Percentiles rank a stretch among this genome's conserved stretches.
These are phyloP conservation scores for Selenicereus undatus DNA, from an alignment of 148 eudicot genomes.

Conservation along the genomic window DNA sequence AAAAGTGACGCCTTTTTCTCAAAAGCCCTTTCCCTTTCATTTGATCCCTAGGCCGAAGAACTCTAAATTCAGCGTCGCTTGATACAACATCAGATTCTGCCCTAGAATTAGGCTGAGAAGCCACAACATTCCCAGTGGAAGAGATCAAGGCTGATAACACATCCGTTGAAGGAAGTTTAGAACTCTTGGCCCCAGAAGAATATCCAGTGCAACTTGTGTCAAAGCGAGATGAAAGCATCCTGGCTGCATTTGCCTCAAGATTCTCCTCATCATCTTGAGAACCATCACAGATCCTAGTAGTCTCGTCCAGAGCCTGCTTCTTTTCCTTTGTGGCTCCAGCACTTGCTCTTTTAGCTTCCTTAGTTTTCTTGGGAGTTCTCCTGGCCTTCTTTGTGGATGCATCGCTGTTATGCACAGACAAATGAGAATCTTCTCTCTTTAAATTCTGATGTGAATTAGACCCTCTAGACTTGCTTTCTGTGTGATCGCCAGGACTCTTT, in stretches of 20 bases:
- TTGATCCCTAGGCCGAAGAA: conserved; percentile 55
- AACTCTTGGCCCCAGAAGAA: conserved; percentile 42
- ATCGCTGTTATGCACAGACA: conserved; percentile 36
- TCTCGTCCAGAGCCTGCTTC: conserved; percentile 30
- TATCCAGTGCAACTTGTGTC: conserved; percentile 77
- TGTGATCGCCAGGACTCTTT: conserved; percentile 24
- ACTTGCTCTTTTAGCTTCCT: conserved; percentile 31
- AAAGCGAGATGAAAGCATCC: conserved; percentile 97
- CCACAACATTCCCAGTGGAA: conserved; percentile 29
- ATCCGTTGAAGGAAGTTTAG: conserved; percentile 32
- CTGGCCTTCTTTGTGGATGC: conserved; percentile 38
- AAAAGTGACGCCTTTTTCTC: conserved; percentile 71
- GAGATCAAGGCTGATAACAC: conserved; percentile 30
- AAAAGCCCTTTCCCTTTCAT: conserved; percentile 42
- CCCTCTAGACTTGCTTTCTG: conserved; percentile 32
- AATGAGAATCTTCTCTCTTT: conserved; percentile 38
- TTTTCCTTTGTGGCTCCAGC: conserved; percentile 31
- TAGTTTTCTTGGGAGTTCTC: conserved; percentile 43
- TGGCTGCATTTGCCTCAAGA: conserved; percentile 93
- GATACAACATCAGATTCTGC: conserved; percentile 40
- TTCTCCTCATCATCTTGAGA: conserved; percentile 78
- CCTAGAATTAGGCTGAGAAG: conserved; percentile 25
- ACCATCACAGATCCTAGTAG: conserved; percentile 28
- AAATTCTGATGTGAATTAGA: conserved; percentile 25
- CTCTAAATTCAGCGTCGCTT: conserved; percentile 57